Conservation (phyloP, 2,329 filamentous ascomycete genomes). For the Nothopassalora personata region DNA sequence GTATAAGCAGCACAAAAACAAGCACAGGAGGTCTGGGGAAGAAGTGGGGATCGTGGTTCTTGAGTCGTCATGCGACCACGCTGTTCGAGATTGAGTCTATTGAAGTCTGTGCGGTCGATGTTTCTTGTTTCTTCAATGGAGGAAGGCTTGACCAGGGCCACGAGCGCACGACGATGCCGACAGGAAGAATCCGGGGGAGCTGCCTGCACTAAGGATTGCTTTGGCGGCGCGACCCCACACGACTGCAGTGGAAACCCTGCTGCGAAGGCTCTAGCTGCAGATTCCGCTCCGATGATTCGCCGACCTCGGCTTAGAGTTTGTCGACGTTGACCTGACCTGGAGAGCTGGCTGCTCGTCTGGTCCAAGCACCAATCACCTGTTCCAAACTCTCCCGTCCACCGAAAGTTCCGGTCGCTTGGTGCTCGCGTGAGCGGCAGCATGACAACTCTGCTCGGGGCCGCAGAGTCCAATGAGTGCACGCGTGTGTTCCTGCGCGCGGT, state of each 20-base stretch:
- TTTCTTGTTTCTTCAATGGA: neutral
- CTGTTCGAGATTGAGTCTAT: conserved; percentile 2
- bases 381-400: conserved; percentile 15
- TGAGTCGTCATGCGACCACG: conserved; percentile 6
- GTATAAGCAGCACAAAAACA: neutral
- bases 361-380: conserved; percentile 11
- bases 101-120: neutral
- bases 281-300: conserved; percentile 15
- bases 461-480: neutral
- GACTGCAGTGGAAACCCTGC: conserved; percentile 21
- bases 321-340: conserved; percentile 11
- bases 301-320: conserved; percentile 8
- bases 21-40: neutral
- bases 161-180: neutral
- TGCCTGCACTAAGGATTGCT: conserved; percentile 3
- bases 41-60: neutral
- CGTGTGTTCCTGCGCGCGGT: neutral
- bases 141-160: neutral
- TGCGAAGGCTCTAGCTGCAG: conserved; percentile 12
- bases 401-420: conserved; percentile 7
- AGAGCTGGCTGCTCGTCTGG: conserved; percentile 6
- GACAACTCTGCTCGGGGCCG: neutral
- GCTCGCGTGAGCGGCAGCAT: neutral
- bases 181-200: conserved; percentile 18
- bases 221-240: conserved; percentile 15